Evolutionary conservation across 2,329 filamentous ascomycete species (phyloP), one percentile per base, ranked within the genome.

Genomic region (Cytospora leucostoma): DNA sequence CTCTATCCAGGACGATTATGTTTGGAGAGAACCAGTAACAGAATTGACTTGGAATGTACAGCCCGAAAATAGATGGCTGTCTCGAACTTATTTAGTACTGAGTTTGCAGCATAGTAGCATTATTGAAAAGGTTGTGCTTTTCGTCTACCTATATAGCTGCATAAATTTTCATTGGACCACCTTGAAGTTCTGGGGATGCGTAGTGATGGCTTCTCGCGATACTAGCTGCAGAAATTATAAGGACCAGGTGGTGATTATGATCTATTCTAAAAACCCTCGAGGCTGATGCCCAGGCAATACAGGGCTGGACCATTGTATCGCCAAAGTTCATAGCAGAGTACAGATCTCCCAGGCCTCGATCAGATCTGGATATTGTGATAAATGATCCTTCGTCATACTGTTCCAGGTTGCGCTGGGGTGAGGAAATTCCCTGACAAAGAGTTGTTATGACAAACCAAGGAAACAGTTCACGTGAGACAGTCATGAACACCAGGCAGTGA

Each of bases 401-500:
- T 27, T 27, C 27, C 44, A 11, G n/a, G n/a, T 21, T 47, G 3
- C n/a, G 27, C 19, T 5, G 10, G n/a, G 44, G n/a, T 4, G 44
- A 21, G 21, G 10, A 19, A 5, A n/a, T 47, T 8, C 35, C 35
- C 8, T 37, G 12, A 13, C 35, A 8, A 37, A 37, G 3, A 8
- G 8, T 37, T 8, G 8, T 37, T 13, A 37, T 8, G 35, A 37
- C 12, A 37, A 37, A 50, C 27, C 40, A 37, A 44, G n/a, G 27
- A 44, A 33, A 32, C 17, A 21, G 33, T 60, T 53, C 57, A 60
- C 58, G 37, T 60, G 50, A 49, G 54, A 19, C 10, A 12, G 19
- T 44, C 50, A 17, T 21, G 13, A 37, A 49, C 27, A 33, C 51
- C 38, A 49, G 51, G 33, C 8, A 54, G 38, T 11, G 17, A 44